Conservation (phyloP, 2,329 filamentous ascomycete species). For the Colletotrichum caudatum region DNA sequence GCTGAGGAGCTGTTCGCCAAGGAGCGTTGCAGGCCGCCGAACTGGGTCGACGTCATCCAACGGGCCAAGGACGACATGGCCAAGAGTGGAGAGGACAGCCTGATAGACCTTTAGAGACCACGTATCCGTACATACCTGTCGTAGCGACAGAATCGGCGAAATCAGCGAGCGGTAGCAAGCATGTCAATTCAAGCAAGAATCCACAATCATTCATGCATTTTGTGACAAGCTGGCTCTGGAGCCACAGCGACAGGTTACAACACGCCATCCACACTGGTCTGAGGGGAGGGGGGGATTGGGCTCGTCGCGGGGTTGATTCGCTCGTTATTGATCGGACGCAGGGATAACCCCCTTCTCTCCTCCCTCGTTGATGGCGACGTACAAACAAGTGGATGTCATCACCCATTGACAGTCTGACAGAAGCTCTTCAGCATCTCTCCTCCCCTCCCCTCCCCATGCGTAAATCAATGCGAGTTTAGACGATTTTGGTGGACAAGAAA, state of each 20-base stretch:
- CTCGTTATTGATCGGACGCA: neutral
- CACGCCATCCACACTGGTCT: neutral
- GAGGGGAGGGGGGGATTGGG: neutral
- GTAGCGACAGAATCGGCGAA: neutral
- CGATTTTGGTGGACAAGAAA: neutral
- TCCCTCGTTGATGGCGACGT: neutral
- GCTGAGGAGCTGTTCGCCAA: conserved; percentile 56
- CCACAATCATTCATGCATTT: conserved; percentile 1
- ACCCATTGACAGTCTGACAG: neutral
- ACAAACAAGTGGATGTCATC: neutral
- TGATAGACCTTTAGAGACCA: conserved; percentile 38
- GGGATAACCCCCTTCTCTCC: neutral
- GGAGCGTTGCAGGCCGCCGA: conserved; percentile 50
- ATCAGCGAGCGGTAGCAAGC: neutral
- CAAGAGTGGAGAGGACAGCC: conserved; percentile 32
- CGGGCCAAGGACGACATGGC: conserved; percentile 47
- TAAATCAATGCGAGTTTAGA: conserved; percentile 27
- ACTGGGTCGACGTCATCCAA: conserved; percentile 61
- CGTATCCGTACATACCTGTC: neutral
- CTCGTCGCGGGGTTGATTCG: neutral
- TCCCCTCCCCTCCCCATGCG: conserved; percentile 1
- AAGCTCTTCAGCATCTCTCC: neutral
- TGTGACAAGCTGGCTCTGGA: neutral
- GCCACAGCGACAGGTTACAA: neutral
- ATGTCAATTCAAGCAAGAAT: neutral